Evolutionary conservation across 106 monocot species (phyloP), one percentile per base, ranked within the genome.

Genomic region (Phalaenopsis aphrodite): DNA sequence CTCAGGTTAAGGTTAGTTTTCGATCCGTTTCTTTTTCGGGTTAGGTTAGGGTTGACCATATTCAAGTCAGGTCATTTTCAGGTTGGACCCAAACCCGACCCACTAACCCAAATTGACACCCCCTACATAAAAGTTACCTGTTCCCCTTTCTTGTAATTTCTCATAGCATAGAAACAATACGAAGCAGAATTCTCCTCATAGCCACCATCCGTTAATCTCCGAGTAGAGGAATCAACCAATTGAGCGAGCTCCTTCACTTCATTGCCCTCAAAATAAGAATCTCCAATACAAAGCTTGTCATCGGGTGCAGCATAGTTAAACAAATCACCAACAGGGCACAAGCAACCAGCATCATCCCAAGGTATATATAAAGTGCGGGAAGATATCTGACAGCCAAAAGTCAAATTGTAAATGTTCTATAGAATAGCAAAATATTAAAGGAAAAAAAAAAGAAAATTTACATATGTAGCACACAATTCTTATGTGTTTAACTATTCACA

Each of bases 241-340:
- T 83, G 82, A 47, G 45, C 19, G 75, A 77, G 43, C 68, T 81
- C 48, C n/a, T 66, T 76, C 56, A 80, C 72, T 1, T 57, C 49
- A 8, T 8, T 79, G 4, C 56, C 74, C 41, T 68, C 72, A 55
- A 69, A 11, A 41, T 77, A 73, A 39, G 58, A 76, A 47, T 79
- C 78, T 23, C 87, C 85, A 42, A 55, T 23, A 30, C 42, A 79
- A 67, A 10, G 4, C 16, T 85, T 84, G 47, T 84, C 88, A 37
- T 83, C 89, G 48, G 99, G 99, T 77, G 95, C 91, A 75, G 89
- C 93, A 87, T 95, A 95, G 79, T 99, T 99, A 82, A 99, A 99
- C 77, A 99, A 86, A 86, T 95, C 93, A 41, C 95, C 99, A 81
- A 99, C 82, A 77, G 93, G 99, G 81, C 99, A 99, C 61, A 99